These are phyloP conservation scores for Flaveria linearis DNA, from an alignment of 129 eudicot species.

Conservation along the genomic window DNA sequence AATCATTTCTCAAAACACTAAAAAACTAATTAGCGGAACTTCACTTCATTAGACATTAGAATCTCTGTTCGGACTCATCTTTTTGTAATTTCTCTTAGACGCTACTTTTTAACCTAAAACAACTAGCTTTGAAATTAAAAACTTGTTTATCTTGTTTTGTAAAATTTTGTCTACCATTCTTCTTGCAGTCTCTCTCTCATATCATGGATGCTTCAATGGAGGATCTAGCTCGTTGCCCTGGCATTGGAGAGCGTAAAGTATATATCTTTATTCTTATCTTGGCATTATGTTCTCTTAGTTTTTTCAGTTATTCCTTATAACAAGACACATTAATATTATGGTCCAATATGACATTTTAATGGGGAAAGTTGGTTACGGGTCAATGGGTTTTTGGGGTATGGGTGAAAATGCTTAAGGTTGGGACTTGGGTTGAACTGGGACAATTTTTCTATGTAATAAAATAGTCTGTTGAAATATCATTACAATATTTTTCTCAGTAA, in stretches of 20 bases:
- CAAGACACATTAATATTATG: neutral
- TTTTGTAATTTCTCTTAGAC: neutral
- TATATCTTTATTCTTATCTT: conserved; percentile 20
- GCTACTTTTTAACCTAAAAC: neutral
- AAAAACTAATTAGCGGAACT: neutral
- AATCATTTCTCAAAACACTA: neutral
- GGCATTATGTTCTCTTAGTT: conserved; percentile 11
- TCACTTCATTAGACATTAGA: neutral
- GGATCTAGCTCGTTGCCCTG: conserved; percentile 98
- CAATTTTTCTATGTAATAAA: neutral
- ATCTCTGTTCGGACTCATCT: neutral
- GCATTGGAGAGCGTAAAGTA: conserved; percentile 98
- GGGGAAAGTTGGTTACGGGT: neutral
- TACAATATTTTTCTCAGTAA: neutral
- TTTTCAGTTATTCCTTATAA: neutral
- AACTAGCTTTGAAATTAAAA: neutral
- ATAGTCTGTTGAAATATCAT: neutral
- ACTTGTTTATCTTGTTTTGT: conserved; percentile 12
- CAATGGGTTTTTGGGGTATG: neutral
- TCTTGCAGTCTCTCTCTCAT: conserved; percentile 75
- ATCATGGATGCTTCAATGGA: conserved; percentile 99
- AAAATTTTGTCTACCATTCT: conserved; percentile 13
- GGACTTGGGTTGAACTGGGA: neutral
- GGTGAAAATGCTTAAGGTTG: neutral
- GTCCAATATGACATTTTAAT: neutral